Evolutionary conservation across 2,329 filamentous ascomycete species (phyloP), one percentile per base, ranked within the genome.

Genomic region (Periconia macrospinosa): DNA sequence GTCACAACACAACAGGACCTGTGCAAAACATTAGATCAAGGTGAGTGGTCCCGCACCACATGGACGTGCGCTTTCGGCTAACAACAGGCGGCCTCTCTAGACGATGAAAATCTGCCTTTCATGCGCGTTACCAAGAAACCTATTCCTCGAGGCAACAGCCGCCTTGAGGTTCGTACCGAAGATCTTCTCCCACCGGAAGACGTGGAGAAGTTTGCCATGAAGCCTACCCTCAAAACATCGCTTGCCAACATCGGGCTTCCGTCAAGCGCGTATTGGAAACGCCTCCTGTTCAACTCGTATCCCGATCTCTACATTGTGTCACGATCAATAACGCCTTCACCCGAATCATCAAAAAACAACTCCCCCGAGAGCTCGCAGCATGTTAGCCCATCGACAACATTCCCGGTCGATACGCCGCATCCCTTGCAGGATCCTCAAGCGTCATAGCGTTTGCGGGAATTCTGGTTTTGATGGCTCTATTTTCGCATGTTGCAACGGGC

Each of bases 291-390:
- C 52, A 76, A 77, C 52, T 75, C 71, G 52, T 80, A 74, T 56
- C 72, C 77, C 20, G 74, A 80, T 35, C 70, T 81, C n/a, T 81
- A 77, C 63, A 80, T 81, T 55, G 75, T 81, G 17, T 77, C 73
- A 46, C 71, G 76, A 17, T 75, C 77, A 41, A 18, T 43, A n/a
- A 33, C n/a, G 18, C 65, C 66, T 27, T 66, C 66, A 30, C 70
- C 71, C 6, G 59, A 64, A 23, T 73, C 61, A 40, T 76, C 72
- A 41, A 72, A 74, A 30, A 69, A 74, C 54, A 72, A 56, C 53
- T 73, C 70, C n/a, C 71, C 71, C 1, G 69, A 74, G 55, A 67
- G 62, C 18, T 73, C 69, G 40, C 69, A 73, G 62, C 69, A 73
- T 47, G 68, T 73, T 51, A 73, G 65, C 37, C 72, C 72, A 13